Evolutionary conservation across 176 grass and related monocot species (phyloP).

Genomic region (Triticum timopheevii): DNA sequence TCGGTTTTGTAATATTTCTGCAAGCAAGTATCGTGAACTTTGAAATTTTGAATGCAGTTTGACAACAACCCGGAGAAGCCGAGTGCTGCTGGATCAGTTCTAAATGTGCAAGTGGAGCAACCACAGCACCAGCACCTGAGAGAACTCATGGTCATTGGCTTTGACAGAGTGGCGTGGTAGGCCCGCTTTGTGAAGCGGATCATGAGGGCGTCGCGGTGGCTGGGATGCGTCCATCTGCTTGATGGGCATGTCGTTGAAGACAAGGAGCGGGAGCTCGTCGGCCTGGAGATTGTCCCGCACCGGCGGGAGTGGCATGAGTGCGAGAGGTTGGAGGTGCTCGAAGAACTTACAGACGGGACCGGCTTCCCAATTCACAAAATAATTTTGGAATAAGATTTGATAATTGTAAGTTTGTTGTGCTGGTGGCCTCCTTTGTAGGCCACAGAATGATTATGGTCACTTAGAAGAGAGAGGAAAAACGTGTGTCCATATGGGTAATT

Average conservation of each 20-base stretch:
- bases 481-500: not conserved
- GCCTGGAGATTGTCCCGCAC: not conserved
- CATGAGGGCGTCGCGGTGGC: not conserved
- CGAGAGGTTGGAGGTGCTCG: not conserved
- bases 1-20: not conserved
- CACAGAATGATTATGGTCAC: not conserved
- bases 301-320: slow-evolving; percentile 8
- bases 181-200: slow-evolving; percentile 5
- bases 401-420: not conserved
- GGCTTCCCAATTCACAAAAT: not conserved
- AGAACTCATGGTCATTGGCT: slow-evolving; percentile 12
- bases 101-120: not conserved
- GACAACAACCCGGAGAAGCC: not conserved
- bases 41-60: slow-evolving; percentile 11
- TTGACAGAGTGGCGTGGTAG: not conserved
- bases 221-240: not conserved
- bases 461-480: not conserved
- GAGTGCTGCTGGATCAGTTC: too few species aligned
- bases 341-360: not conserved
- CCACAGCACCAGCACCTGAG: not conserved
- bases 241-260: not conserved
- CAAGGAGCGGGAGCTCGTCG: not conserved
- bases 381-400: not conserved
- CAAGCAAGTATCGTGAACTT: not conserved
- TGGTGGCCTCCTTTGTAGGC: not conserved